Base-by-base conservation (phyloP, 2,329 filamentous ascomycete species). In the Colletotrichum lindemuthianum region DNA sequence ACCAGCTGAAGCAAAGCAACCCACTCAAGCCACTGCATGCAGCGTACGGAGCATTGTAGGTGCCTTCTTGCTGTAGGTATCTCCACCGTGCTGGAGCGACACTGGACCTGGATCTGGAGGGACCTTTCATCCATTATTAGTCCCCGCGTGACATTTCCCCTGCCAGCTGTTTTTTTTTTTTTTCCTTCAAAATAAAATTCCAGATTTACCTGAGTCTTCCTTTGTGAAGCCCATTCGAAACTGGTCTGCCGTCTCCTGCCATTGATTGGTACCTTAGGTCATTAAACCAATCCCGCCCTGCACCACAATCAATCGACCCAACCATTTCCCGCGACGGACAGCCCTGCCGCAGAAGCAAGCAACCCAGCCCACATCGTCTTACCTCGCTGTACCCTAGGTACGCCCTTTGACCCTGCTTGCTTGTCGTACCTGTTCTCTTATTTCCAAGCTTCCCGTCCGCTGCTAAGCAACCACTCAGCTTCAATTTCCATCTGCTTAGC, bases 51-150 rank as follows among this genome's bases (percentile, higher is more conserved):
- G n/a, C n/a, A n/a, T 24, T 24, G 24, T 24, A 24, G 24, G 24
- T 24, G 24, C 24, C 24, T 24, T 4, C 5, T 4, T 24, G 24
- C 24, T 24, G 24, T 24, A 24, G 24, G 24, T 24, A 24, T 24
- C 24, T 24, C 24, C 24, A 24, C 24, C 24, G 24, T 24, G 24
- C 24, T 24, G 24, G 44, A 34, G 49, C 57, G 45, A 56, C 51
- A 61, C 61, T 61, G 51, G 58, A 60, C 61, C 61, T 34, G 34
- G 40, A 32, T 32, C 61, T 41, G 61, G 58, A 65, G 61, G 51
- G 61, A 61, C 51, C 58, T 65, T 61, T 61, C 58, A 39, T 56
- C 55, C 57, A 60, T 66, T 57, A 56, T 60, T 58, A 45, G 49
- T 63, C 50, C 55, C 24, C 60, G 67, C 47, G 36, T 49, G 53